Percentiles rank a stretch among this genome's conserved stretches.
phyloP scores from a whole-genome alignment of 371 early-diverging fungal species.

The Mucor racemosus region DNA sequence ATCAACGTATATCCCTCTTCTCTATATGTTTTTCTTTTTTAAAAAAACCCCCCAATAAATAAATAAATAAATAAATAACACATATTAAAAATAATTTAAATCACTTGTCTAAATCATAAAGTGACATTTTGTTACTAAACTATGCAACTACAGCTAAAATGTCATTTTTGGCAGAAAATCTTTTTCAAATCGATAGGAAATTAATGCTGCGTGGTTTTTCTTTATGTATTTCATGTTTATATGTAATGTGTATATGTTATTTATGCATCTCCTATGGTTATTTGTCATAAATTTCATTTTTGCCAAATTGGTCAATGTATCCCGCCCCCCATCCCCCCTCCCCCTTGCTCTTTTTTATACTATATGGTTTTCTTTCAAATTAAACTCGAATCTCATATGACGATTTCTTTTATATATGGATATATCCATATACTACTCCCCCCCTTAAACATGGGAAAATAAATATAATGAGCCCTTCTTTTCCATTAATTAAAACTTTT shows the following conservation, averaged over 20 bases:
- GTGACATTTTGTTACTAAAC: too few species aligned
- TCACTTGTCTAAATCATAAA: too few species aligned
- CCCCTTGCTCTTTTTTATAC: neutral
- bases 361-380: slow-evolving; percentile 25
- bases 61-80: too few species aligned
- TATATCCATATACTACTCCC: neutral
- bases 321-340: neutral
- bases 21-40: neutral
- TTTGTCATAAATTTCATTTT: slow-evolving; percentile 17
- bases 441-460: neutral
- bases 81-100: too few species aligned
- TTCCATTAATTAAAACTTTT: too few species aligned
- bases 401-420: slow-evolving; percentile 10
- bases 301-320: slow-evolving; percentile 12
- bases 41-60: too few species aligned
- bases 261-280: neutral
- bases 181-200: too few species aligned
- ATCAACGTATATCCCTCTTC: neutral
- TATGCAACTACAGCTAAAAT: too few species aligned
- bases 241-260: neutral
- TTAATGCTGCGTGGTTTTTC: neutral
- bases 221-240: neutral
- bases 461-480: neutral
- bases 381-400: slow-evolving; percentile 17
- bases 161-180: too few species aligned